Evolutionary conservation across 768 basidiomycete genomes (phyloP).

Genomic region (Pholiota conissans): DNA sequence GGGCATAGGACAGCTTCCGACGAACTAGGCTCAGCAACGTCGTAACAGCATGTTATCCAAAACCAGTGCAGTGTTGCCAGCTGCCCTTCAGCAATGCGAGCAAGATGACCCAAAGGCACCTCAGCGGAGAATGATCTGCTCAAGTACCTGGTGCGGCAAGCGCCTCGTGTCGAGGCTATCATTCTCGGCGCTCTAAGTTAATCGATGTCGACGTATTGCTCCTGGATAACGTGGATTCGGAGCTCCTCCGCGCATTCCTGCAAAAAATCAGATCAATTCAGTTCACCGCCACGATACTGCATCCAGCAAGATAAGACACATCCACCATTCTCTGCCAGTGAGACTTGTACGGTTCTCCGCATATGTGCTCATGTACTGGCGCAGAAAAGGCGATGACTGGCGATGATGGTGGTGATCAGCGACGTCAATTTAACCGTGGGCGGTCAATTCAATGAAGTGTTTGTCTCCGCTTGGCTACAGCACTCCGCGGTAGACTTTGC

Average conservation of each 20-base stretch:
- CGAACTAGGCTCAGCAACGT: not conserved
- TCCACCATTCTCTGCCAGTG: no score
- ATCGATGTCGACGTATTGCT: not conserved
- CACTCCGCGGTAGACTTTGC: not conserved
- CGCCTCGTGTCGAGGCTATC: not conserved
- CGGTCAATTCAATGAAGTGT: not conserved
- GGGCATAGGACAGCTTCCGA: not conserved
- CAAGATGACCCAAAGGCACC: not conserved
- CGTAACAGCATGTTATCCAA: not conserved
- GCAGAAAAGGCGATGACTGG: not conserved
- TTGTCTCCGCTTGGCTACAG: not conserved
- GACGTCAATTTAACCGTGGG: not conserved
- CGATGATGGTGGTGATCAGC: not conserved
- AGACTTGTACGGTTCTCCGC: not conserved
- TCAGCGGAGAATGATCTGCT: not conserved
- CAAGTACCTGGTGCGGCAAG: not conserved
- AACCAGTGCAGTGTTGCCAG: not conserved
- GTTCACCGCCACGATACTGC: no score
- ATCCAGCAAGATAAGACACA: no score
- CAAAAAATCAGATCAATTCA: not conserved
- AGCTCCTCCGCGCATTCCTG: not conserved
- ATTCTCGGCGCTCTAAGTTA: not conserved
- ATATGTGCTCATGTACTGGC: not conserved
- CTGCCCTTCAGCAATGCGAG: not conserved
- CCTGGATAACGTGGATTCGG: not conserved